Conservation (phyloP, 306 rosid genomes). For the Luffa aegyptiaca region DNA sequence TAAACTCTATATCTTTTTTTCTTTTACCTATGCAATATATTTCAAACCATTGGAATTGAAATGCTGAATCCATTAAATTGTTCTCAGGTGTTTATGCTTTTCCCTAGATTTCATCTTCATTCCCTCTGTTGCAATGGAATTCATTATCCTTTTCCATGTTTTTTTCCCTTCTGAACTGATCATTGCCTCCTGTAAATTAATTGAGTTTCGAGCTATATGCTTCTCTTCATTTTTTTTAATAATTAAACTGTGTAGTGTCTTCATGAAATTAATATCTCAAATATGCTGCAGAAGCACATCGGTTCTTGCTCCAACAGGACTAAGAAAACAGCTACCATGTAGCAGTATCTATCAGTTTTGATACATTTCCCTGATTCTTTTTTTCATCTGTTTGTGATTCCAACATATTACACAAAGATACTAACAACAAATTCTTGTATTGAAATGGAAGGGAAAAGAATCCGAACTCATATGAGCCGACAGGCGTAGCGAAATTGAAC, state of each 20-base stretch:
- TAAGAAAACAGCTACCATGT: background rate
- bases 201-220: background rate
- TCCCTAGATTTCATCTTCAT: background rate
- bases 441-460: background rate
- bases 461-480: background rate
- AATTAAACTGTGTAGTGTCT: background rate
- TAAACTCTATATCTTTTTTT: background rate
- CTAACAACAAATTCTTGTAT: background rate
- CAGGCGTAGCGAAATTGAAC: background rate
- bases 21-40: background rate
- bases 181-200: background rate
- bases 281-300: background rate
- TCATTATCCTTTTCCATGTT: background rate
- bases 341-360: background rate
- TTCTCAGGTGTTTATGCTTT: background rate
- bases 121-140: background rate
- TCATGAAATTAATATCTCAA: background rate
- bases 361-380: background rate
- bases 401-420: background rate
- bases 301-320: background rate
- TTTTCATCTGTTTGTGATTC: background rate
- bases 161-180: background rate
- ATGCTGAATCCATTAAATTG: background rate
- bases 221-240: background rate
- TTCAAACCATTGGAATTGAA: background rate